Percentiles rank a stretch among this genome's conserved stretches.
These are phyloP conservation scores for Mycena olivaceomarginata DNA, from an alignment of 768 basidiomycete species.

Conservation along the genomic window DNA sequence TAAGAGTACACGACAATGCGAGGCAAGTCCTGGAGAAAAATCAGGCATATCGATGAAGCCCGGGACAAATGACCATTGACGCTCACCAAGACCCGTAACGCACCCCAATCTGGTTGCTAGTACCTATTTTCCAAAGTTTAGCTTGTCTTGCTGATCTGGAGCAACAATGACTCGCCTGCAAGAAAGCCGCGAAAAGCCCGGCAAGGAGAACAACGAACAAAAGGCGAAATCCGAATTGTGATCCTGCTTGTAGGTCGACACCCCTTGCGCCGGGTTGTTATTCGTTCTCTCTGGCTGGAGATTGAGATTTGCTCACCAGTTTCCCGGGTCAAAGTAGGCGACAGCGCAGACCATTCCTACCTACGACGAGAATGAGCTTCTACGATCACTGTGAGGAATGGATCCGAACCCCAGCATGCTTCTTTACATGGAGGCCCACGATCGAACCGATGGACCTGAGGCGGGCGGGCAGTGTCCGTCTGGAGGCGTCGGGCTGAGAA, in stretches of 20 bases:
- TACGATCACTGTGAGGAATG: conserved; percentile 57
- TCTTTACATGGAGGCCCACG: conserved; percentile 71
- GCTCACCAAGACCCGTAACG: conserved; percentile 85
- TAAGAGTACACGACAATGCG: conserved; percentile 78
- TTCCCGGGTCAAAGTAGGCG: conserved; percentile 91
- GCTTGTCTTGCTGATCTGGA: background rate
- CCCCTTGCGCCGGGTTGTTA: too few species aligned
- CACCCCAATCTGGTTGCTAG: conserved; percentile 89
- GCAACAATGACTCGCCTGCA: conserved; percentile 70
- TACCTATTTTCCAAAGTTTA: conserved; percentile 50
- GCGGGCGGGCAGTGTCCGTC: conserved; percentile 37
- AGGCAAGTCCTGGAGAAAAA: conserved; percentile 63
- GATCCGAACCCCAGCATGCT: conserved; percentile 75
- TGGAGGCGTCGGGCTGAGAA: conserved; percentile 25
- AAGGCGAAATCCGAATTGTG: conserved; percentile 88
- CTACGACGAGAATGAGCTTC: conserved; percentile 7
- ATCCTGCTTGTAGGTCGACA: conserved; percentile 85
- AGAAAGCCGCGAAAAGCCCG: conserved; percentile 87
- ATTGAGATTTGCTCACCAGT: conserved; percentile 69
- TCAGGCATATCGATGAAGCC: background rate
- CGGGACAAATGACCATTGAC: background rate
- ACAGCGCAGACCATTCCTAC: conserved; percentile 90
- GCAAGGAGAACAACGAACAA: conserved; percentile 93
- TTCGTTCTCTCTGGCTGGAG: too few species aligned
- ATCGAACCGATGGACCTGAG: conserved; percentile 54